Evolutionary conservation across 495 filamentous ascomycete genomes (phyloP), one percentile per base, ranked within the genome.

Genomic region (Tuber melanosporum): DNA sequence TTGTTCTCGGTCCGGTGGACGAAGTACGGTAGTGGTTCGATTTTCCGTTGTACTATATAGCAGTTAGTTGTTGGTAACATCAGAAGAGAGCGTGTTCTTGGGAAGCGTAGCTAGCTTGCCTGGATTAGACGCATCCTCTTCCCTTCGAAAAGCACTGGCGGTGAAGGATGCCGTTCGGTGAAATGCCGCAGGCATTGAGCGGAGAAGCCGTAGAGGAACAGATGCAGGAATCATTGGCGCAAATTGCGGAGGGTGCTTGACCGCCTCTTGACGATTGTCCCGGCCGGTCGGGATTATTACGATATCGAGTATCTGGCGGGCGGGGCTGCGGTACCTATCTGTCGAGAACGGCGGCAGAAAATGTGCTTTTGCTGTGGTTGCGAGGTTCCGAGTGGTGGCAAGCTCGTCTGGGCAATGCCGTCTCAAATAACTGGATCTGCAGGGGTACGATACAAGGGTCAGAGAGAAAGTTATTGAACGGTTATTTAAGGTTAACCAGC

Each of bases 1-100:
- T 91, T 89, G 36, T 89, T 90, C 14, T 81, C 84, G 9, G 93
- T 95, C 71, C 92, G 92, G 73, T 86, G 85, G 74, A 99, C 87
- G 77, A 90, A 89, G 88, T 94, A 99, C 36, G 90, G 88, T 62
- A 88, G 87, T 62, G 57, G 57, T 36, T 66, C 14, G 7, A 17
- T 14, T 66, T 26, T 66, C 57, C 26, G 26, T 17, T 36, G 3
- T 66, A 36, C 26, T 36, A n/a, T 4, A 66, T 66, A 66, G 36
- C 26, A 3, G 57, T 36, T 2, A 66, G 26, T 15, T 36, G 26
- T 66, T 66, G n/a, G 26, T 66, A 36, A 36, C 57, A 32, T 66
- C 26, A 66, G 57, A 66, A 66, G 57, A 66, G 26, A 1, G 32
- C 26, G 17, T 66, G 36, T 32, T 14, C 14, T 12, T 36, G 57